Base-by-base conservation (phyloP, 768 basidiomycete species). In the Russula ochroleuca region DNA sequence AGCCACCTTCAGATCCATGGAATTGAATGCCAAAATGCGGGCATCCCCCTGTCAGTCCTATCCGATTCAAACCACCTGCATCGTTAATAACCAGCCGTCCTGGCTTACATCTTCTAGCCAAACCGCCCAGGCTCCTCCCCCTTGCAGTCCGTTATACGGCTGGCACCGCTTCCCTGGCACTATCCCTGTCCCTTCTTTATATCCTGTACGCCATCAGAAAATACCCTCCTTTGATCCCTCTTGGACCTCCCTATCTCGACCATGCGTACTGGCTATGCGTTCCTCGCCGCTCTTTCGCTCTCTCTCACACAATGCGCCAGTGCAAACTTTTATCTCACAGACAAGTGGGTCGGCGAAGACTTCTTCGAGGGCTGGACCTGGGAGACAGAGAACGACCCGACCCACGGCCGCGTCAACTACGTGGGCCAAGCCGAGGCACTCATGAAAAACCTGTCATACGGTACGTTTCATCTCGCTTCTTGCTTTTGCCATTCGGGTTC, bases 381-480 rank as follows among this genome's bases (percentile, higher is more conserved):
- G 80, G 77, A 83, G 66, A 79, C 78, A 9, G 58, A 71, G 31
- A 69, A 79, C 61, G 85, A 87, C 69, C 85, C 84, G n/a, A 87
- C 85, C 0, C 81, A 85, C 64, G 85, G 85, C n/a, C 75, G 81
- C 56, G 83, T 85, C 62, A 81, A 85, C 72, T 87, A 84, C 64
- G 77, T 86, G 38, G 76, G 80, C 64, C 66, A 76, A 67, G 55
- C 64, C 17, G 78, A 79, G 2, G 81, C 85, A 0, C 55, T 75
- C n/a, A 21, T 54, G 0, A 69, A 70, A 1, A 81, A 81, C 60
- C 74, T 86, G 37, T 75, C 84, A 10, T 80, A 71, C 61, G 81
- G 84, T 82, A 50, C 28, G 77, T 9, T 33, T 19, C 8, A 55
- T 57, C 37, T n/a, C 47, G 19, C 37, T 43, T 11, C 17, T 41